These are phyloP conservation scores for Blastomyces parvus DNA, from an alignment of 2,329 filamentous ascomycete genomes.

Conservation along the genomic window DNA sequence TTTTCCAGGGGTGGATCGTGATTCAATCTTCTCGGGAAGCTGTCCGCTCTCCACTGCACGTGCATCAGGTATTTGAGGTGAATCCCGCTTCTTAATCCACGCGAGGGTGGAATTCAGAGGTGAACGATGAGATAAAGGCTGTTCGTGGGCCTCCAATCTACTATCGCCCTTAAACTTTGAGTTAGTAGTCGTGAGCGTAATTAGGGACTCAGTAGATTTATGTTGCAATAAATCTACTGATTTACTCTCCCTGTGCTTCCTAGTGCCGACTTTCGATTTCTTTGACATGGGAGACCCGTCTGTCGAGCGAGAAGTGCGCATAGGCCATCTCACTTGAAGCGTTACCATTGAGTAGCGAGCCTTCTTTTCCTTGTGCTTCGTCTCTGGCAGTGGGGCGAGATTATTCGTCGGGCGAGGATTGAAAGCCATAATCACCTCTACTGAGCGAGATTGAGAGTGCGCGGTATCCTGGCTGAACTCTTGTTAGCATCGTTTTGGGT, in stretches of 20 bases:
- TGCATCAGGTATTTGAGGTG: background rate
- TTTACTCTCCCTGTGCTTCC: background rate
- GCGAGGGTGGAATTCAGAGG: background rate
- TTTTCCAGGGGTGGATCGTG: background rate
- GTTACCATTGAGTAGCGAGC: background rate
- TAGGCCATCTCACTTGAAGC: conserved; percentile 4
- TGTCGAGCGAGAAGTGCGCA: background rate
- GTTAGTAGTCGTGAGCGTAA: background rate
- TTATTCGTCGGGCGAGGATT: background rate
- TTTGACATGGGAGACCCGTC: background rate
- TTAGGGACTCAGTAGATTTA: background rate
- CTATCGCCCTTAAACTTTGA: background rate
- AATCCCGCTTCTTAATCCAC: background rate
- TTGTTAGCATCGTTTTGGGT: background rate
- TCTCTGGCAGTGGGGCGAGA: background rate
- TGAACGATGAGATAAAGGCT: background rate
- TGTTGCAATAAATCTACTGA: background rate
- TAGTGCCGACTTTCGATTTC: background rate
- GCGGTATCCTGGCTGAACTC: background rate
- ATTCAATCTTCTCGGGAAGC: background rate
- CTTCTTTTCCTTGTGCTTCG: conserved; percentile 2
- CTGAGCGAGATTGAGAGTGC: background rate
- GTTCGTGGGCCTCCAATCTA: background rate
- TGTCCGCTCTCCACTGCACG: background rate
- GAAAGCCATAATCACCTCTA: background rate